Base-by-base conservation (phyloP, 2,329 filamentous ascomycete species). In the Aspergillus udagawae region DNA sequence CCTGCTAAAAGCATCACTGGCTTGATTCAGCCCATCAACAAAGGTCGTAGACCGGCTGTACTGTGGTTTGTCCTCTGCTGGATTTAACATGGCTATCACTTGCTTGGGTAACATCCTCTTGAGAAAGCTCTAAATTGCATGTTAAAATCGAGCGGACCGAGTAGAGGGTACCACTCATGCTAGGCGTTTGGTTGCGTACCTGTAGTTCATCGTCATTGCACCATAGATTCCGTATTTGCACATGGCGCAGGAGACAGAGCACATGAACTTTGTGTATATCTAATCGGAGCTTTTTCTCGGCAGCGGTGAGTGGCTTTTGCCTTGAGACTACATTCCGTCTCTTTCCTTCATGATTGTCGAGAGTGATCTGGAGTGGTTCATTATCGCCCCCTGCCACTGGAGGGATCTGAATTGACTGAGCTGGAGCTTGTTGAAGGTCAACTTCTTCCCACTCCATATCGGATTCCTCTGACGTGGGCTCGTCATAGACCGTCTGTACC, bases 191-290 rank as follows among this genome's bases (percentile, higher is more conserved):
- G 54, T 35, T 42, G 60, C 68, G 53, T 62, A 79, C 81, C 69
- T 96, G 91, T 8, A 90, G 83, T 56, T 82, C 75, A 14, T 77
- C 66, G 68, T 93, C 88, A 67, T 96, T 96, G 75, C 92, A 97
- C 91, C 93, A 97, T 54, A 83, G 79, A 69, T 97, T 99, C 55
- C 92, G 86, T 56, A 85, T 80, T 63, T 89, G 83, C 17, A 87
- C 82, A 72, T 97, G 91, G 9, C 86, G 85, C 17, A 99, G 75
- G 1, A 99, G 80, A 70, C 91, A 96, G 14, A 97, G 77, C 0
- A 97, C 63, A 74, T 99, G 92, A 60, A 86, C 80, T 73, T 93
- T 96, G 73, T 99, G 94, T n/a, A 92, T 81, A 52, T 91, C 83
- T 29, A 94, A 71, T 21, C 92, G 85, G 29, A 81, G 69, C 49